A percentile compares a stretch with the other conserved stretches of the same genome.
These are phyloP conservation scores for Fragilaria crotonensis DNA, from an alignment of 108 stramenopile genomes.

Conservation along the genomic window DNA sequence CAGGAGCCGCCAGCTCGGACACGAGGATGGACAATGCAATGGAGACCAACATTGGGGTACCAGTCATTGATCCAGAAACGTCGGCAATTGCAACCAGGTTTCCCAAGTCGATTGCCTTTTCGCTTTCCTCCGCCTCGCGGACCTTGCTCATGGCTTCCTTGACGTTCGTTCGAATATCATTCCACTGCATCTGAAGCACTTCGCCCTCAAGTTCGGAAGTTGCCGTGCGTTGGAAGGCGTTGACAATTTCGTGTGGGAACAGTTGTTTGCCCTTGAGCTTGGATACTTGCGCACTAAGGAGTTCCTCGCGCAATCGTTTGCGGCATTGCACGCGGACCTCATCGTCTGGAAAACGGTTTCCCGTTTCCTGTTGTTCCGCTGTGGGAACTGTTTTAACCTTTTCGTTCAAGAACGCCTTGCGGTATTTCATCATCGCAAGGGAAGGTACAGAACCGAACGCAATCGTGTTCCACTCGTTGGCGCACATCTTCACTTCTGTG, in stretches of 20 bases:
- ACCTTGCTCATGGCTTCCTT: too few species aligned
- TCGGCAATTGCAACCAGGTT: conserved; percentile 37
- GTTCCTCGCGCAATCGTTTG: too few species aligned
- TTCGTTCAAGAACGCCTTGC: too few species aligned
- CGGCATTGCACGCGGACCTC: too few species aligned
- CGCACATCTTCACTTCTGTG: too few species aligned
- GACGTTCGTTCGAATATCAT: conserved; percentile 16
- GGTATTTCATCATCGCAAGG: too few species aligned
- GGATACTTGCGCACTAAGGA: too few species aligned
- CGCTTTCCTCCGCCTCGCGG: conserved; percentile 16
- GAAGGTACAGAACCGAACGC: too few species aligned
- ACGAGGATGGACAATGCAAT: conserved; percentile 41
- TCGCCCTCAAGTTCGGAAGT: conserved; percentile 6
- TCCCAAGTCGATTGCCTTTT: conserved; percentile 13
- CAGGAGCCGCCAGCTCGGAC: conserved; percentile 22
- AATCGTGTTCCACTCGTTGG: too few species aligned
- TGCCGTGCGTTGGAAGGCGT: conserved; percentile 9
- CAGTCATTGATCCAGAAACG: conserved; percentile 44
- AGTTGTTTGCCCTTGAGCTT: conserved; percentile 34
- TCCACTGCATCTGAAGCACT: conserved; percentile 41
- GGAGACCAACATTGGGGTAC: conserved; percentile 39
- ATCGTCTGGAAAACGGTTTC: too few species aligned
- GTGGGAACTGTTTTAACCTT: too few species aligned
- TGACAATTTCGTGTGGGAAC: conserved; percentile 43
- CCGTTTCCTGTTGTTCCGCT: too few species aligned